Conservation (phyloP, 2,329 filamentous ascomycete genomes). For the Sporothrix humicola region DNA sequence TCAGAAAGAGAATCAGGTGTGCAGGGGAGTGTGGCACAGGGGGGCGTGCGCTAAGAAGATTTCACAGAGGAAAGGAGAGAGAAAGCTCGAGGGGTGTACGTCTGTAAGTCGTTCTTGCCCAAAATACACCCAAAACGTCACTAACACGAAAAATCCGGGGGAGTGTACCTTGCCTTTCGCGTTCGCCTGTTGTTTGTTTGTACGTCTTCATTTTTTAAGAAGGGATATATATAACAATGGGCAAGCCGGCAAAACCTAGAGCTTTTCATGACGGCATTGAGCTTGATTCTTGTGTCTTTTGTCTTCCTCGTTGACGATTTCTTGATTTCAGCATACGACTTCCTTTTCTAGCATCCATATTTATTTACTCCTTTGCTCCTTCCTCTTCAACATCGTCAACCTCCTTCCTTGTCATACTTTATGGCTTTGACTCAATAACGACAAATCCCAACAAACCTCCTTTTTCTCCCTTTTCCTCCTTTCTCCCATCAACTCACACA, state of each 20-base stretch:
- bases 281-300: constrained; percentile 14
- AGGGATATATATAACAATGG: constrained; percentile 25
- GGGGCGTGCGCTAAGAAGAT: constrained; percentile 1
- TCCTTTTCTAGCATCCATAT: background rate
- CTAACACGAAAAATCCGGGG: constrained; percentile 26
- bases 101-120: constrained; percentile 5
- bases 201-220: background rate
- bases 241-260: background rate
- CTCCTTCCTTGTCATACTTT: background rate
- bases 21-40: background rate
- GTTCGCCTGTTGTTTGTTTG: background rate
- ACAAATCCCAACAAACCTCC: background rate
- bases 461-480: background rate
- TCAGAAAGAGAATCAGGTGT: constrained; percentile 21
- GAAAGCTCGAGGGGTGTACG: constrained; percentile 19
- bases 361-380: constrained; percentile 4
- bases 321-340: background rate
- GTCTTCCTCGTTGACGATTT: constrained; percentile 7
- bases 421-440: constrained; percentile 17
- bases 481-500: background rate
- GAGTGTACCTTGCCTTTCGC: constrained; percentile 2
- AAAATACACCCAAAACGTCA: background rate
- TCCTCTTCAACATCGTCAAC: background rate
- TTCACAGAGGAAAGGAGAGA: background rate
- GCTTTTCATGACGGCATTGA: background rate